Evolutionary conservation across 192 early-diverging fungal species (phyloP), one percentile per base, ranked within the genome.

Genomic region (Coemansia furcata): DNA sequence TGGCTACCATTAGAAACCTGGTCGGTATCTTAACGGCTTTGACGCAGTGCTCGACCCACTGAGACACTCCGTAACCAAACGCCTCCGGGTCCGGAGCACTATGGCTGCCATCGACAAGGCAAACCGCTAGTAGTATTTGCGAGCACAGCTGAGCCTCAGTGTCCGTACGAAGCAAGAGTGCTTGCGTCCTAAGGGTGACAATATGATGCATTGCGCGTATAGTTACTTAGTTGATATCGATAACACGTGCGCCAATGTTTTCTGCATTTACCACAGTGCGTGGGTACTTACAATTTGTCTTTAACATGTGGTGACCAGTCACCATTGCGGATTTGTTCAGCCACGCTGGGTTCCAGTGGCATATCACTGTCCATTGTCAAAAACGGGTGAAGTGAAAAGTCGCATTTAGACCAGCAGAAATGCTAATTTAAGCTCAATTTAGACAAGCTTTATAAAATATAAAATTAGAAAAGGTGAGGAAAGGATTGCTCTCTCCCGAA

Each of bases 251-350:
- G 23, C 23, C 23, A 1, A 26, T 26, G 23, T 26, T 26, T 26
- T 26, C 23, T 26, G 23, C 23, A 26, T 26, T 26, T 26, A 26
- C 23, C 23, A 15, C 21, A 52, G 38, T 9, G 14, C 26, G 14
- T 4, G 40, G 7, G 50, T 57, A 46, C 78, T 72, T 76, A 81
- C 78, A 81, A 43, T 29, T 76, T 74, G 50, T 72, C 71, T 54
- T 66, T 76, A 47, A 81, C 67, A 30, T 40, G 47, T 9, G 69
- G 64, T 57, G 72, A 65, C 73, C 78, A 81, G 50, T 75, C 68
- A 50, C 78, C 73, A 9, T 54, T 50, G 21, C 47, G 57, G 42
- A 80, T 80, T 52, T 75, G 73, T 64, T 69, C 73, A 42, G 69
- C 60, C n/a, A 69, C 52, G 17, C 60, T 43, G 26, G 59, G 50